Percentiles rank a stretch among this genome's conserved stretches.
These are phyloP conservation scores for Neospora caninum DNA, from an alignment of 169 alveolate genomes.

Conservation along the genomic window DNA sequence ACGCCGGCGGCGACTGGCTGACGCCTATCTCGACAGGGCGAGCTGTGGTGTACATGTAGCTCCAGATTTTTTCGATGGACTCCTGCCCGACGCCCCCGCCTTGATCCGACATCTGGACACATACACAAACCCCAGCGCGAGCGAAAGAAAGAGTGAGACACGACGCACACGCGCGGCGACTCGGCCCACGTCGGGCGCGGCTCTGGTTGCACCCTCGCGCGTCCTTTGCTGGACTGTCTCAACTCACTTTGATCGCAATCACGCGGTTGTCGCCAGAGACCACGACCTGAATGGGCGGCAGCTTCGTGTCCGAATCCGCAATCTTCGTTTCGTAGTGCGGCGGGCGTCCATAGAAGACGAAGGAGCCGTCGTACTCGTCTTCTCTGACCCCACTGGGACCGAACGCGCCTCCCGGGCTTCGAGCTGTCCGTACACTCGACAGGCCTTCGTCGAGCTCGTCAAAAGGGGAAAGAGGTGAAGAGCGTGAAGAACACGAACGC, in stretches of 20 bases:
- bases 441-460: neutral
- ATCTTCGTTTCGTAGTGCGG: constrained; percentile 50
- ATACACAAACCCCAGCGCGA: neutral
- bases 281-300: constrained; percentile 58
- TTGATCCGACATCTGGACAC: constrained; percentile 26
- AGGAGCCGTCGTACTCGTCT: neutral
- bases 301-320: constrained; percentile 10
- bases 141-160: no score
- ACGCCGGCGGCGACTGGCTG: neutral
- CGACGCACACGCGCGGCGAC: no score
- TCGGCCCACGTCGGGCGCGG: no score
- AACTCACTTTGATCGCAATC: constrained; percentile 41
- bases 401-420: neutral
- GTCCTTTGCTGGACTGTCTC: no score
- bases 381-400: neutral
- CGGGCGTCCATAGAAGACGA: neutral
- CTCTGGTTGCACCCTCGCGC: no score
- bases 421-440: neutral
- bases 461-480: no score
- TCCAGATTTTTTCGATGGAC: constrained; percentile 17
- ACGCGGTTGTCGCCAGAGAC: constrained; percentile 51
- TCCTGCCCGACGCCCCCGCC: constrained; percentile 44
- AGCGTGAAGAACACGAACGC: neutral
- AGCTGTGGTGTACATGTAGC: constrained; percentile 62
- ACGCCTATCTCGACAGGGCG: constrained; percentile 33